Evolutionary conservation across 352 stramenopile genomes (phyloP).

Genomic region (Phytophthora ohioensis): DNA sequence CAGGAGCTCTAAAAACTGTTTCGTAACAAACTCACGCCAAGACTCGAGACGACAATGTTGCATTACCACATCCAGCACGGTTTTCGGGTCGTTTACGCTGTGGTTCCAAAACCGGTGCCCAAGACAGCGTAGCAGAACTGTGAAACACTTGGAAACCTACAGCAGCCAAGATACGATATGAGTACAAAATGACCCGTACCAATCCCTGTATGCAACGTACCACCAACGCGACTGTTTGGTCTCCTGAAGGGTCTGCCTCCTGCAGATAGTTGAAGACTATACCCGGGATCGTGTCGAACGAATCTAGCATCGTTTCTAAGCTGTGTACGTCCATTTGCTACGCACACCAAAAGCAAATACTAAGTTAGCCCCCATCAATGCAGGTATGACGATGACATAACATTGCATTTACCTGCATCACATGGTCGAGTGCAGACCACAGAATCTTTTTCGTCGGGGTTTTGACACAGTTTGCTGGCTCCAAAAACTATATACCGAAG

Average conservation of each 20-base stretch:
- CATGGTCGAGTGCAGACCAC: constrained; percentile 83
- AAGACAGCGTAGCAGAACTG: constrained; percentile 75
- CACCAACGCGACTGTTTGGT: constrained; percentile 80
- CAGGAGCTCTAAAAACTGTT: constrained; percentile 82
- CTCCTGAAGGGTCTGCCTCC: constrained; percentile 70
- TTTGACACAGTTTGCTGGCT: constrained; percentile 78
- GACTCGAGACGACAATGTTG: constrained; percentile 67
- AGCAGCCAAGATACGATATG: neutral
- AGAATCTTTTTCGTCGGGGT: constrained; percentile 79
- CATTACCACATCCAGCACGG: constrained; percentile 75
- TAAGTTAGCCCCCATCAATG: constrained; percentile 6
- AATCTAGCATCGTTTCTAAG: constrained; percentile 79
- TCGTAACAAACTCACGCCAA: constrained; percentile 84
- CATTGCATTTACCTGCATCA: constrained; percentile 74
- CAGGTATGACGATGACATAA: neutral
- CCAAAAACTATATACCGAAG: constrained; percentile 67
- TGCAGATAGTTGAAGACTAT: constrained; percentile 88
- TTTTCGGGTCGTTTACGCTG: constrained; percentile 69
- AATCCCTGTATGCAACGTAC: constrained; percentile 41
- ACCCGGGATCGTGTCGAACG: constrained; percentile 90
- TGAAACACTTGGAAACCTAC: constrained; percentile 86
- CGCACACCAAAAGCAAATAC: constrained; percentile 3
- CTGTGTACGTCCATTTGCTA: constrained; percentile 87
- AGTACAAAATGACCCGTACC: neutral
- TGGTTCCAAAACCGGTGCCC: constrained; percentile 88